Evolutionary conservation across 768 basidiomycete species (phyloP).

Genomic region (Trametes gibbosa): DNA sequence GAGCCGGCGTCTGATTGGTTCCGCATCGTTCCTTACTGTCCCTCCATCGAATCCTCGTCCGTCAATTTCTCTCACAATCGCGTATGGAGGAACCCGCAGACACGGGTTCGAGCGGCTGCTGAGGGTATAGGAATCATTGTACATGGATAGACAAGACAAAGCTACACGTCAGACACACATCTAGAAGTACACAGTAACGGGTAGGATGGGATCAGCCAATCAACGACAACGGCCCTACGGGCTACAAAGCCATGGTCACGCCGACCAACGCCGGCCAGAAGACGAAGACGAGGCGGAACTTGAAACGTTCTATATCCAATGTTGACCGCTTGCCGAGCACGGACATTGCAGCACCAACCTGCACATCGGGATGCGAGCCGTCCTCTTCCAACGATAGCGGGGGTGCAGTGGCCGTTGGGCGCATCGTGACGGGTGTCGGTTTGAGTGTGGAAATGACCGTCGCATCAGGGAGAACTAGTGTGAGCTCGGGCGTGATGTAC

Average conservation of each 20-base stretch:
- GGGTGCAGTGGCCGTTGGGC: not conserved
- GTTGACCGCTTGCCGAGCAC: slow-evolving; percentile 10
- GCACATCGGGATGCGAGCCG: not conserved
- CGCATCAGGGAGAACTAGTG: slow-evolving; percentile 10
- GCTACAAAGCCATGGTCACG: slow-evolving; percentile 49
- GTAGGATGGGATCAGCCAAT: not conserved
- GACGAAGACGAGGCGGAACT: slow-evolving; percentile 49
- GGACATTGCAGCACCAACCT: slow-evolving; percentile 3
- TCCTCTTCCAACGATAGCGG: not conserved
- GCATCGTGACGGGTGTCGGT: slow-evolving; percentile 5
- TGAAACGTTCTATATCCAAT: slow-evolving; percentile 28
- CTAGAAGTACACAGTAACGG: not conserved
- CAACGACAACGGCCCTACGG: not conserved
- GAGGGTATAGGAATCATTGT: not conserved
- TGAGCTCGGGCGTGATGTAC: slow-evolving; percentile 16
- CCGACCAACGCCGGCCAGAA: slow-evolving; percentile 58
- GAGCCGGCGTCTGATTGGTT: not conserved
- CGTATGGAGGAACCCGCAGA: no score
- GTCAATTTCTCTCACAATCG: not conserved
- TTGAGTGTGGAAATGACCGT: slow-evolving; percentile 11
- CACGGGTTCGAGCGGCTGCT: not conserved
- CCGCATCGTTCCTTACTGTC: not conserved
- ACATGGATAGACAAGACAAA: not conserved
- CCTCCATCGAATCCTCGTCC: not conserved
- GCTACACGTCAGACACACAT: slow-evolving; percentile 3